Base-by-base conservation (phyloP, 2,329 filamentous ascomycete genomes). In the Hirsutella thompsonii region DNA sequence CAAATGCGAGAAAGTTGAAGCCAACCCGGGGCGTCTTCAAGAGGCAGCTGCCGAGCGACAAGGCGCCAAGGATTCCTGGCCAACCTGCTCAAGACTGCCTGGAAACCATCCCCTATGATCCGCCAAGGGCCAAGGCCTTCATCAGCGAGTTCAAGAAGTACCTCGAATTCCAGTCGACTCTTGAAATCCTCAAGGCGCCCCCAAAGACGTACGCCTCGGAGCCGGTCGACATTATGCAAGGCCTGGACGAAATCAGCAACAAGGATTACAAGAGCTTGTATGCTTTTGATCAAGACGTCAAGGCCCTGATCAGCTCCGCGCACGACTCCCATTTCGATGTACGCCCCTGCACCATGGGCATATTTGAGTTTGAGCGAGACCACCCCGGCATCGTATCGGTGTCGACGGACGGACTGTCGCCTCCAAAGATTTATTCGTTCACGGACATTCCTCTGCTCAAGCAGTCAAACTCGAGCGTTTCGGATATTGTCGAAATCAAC, bases 351-450 rank as follows among this genome's bases (percentile, higher is more conserved):
- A 38, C 44, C 13, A 11, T 42, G 3, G 10, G n/a, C 20, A 21
- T 39, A 13, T 37, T 47, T 13, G 2, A 2, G 1, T 44, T 44
- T 11, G 2, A 9, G 8, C 38, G 21, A 6, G 11, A 20, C 8
- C 14, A 33, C 10, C 19, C 4, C 28, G 35, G 36, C 19, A 21
- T 46, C 16, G 35, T 32, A 13, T 47, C 46, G 11, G 26, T 48
- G 11, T 48, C 44, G 2, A 34, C 49, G 21, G 59, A 63, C 26
- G 56, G 61, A 5, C 46, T 59, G n/a, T 49, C 51, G 5, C 47
- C 52, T 5, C 55, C 55, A 2, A 47, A 53, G 32, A 19, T 46
- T 14, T 47, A 41, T 30, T 36, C 43, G 11, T 21, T 32, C 4
- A 14, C 21, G 19, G 36, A 44, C 21, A 20, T 35, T 26, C 20